These are phyloP conservation scores for Aureobasidium zeae DNA, from an alignment of 2,329 filamentous ascomycete genomes.

Conservation along the genomic window DNA sequence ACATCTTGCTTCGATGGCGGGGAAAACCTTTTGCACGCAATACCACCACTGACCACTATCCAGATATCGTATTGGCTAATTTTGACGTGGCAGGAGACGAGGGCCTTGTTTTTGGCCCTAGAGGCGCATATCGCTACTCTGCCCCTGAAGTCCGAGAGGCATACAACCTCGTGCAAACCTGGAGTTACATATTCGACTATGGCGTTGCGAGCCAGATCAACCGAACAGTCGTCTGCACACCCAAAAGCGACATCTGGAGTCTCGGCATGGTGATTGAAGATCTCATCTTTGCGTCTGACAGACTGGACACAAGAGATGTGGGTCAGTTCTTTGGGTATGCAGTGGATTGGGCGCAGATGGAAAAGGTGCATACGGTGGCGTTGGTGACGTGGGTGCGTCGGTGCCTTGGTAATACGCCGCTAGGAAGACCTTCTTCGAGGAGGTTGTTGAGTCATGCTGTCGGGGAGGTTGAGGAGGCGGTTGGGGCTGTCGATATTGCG, in stretches of 20 bases:
- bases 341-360: background rate
- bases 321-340: too few relatives aligned
- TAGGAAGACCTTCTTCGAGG: background rate
- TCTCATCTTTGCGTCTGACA: background rate
- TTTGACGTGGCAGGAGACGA: background rate
- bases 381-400: background rate
- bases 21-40: too few relatives aligned
- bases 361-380: background rate
- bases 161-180: background rate
- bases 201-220: background rate
- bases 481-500: too few relatives aligned
- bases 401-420: background rate
- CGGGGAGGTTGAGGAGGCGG: background rate
- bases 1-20: constrained; percentile 3
- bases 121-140: background rate
- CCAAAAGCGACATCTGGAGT: background rate
- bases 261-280: background rate
- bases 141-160: background rate
- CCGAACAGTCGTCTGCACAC: background rate
- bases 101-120: background rate
- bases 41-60: background rate
- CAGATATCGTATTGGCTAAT: background rate
- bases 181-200: background rate
- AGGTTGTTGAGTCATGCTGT: background rate
- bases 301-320: background rate